Conservation (phyloP, 2,329 filamentous ascomycete genomes). For the Eutypa lata region DNA sequence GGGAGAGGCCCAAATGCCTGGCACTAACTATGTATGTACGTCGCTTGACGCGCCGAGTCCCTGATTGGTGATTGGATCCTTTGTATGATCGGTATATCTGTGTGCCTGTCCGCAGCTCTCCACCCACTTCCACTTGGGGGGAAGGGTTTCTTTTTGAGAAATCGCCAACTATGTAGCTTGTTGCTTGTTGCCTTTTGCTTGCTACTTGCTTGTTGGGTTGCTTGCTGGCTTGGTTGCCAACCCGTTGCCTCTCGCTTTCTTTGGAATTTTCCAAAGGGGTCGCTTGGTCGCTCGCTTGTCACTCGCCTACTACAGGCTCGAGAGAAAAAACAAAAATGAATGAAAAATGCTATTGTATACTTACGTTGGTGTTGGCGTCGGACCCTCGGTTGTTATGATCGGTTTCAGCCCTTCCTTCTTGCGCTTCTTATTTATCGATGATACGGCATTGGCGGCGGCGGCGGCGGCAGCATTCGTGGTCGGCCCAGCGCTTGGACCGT, state of each 20-base stretch:
- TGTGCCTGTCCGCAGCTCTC: background rate
- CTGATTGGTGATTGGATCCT: background rate
- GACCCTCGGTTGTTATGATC: constrained; percentile 68
- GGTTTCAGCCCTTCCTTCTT: constrained; percentile 73
- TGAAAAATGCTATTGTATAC: constrained; percentile 27
- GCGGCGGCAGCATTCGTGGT: constrained; percentile 8
- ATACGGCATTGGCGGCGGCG: constrained; percentile 12
- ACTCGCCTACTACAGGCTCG: background rate
- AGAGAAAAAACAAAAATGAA: constrained; percentile 3
- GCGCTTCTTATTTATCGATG: constrained; percentile 59
- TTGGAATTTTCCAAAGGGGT: background rate
- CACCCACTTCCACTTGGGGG: background rate
- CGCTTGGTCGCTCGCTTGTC: background rate
- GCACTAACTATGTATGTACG: background rate
- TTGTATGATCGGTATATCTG: background rate
- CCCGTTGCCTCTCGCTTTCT: constrained; percentile 1
- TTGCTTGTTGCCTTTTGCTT: background rate
- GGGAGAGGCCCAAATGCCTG: background rate
- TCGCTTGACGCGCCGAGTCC: background rate
- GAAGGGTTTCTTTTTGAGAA: no score
- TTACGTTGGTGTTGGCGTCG: constrained; percentile 33
- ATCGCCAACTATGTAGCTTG: no score
- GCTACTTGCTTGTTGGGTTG: constrained; percentile 3
- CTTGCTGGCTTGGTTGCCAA: constrained; percentile 1
- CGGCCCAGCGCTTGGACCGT: constrained; percentile 14